Percentiles rank a stretch among this genome's conserved stretches.
phyloP scores from a whole-genome alignment of 2,329 filamentous ascomycete genomes.

The Trichoderma guizhouense region DNA sequence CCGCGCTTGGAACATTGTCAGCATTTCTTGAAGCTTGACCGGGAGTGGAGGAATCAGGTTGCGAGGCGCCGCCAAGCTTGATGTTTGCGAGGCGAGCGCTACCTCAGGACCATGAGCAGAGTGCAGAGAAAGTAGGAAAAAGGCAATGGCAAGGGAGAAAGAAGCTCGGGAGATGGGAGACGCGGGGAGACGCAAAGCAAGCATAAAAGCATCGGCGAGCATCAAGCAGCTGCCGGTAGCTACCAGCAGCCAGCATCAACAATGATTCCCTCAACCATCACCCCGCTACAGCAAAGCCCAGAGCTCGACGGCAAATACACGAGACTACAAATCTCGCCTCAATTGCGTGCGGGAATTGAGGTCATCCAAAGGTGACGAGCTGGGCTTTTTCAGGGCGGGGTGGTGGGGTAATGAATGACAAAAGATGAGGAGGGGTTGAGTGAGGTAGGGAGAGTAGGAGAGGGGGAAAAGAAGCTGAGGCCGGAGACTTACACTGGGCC shows the following conservation, averaged over 20 bases:
- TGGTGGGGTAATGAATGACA: constrained; percentile 36
- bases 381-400: constrained; percentile 33
- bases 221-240: background rate
- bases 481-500: constrained; percentile 61
- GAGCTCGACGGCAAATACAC: constrained; percentile 16
- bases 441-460: constrained; percentile 23
- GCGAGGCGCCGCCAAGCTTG: constrained; percentile 62
- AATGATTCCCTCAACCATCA: background rate
- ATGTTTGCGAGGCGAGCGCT: constrained; percentile 74
- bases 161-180: background rate
- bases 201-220: too few species aligned
- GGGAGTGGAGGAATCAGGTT: constrained; percentile 32
- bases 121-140: constrained; percentile 22
- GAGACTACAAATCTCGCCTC: constrained; percentile 25
- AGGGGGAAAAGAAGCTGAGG: constrained; percentile 8
- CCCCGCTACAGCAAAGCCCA: background rate
- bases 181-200: background rate
- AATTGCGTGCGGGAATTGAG: constrained; percentile 35
- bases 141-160: background rate
- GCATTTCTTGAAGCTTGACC: constrained; percentile 43
- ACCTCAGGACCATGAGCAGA: constrained; percentile 39
- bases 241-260: background rate
- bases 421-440: constrained; percentile 25
- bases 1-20: constrained; percentile 65
- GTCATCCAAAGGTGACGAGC: constrained; percentile 24